Evolutionary conservation across 345 rosid genomes (phyloP).

Genomic region (Gynandropsis gynandra): DNA sequence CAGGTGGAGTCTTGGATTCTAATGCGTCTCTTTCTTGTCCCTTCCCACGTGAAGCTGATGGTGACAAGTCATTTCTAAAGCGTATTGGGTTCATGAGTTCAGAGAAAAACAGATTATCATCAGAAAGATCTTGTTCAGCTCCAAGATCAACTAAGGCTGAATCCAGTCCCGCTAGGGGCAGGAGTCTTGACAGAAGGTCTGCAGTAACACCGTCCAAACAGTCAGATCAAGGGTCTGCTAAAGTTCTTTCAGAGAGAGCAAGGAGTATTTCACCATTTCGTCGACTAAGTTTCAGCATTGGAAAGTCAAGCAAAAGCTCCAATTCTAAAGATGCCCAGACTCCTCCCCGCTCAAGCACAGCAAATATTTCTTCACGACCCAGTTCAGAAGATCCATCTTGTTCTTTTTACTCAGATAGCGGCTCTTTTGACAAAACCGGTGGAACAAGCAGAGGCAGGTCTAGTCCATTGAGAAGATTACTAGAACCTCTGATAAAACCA

Average conservation of each 20-base stretch:
- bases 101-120: slow-evolving; percentile 23
- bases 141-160: slow-evolving; percentile 35
- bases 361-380: slow-evolving; percentile 34
- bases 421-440: slow-evolving; percentile 31
- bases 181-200: slow-evolving; percentile 33
- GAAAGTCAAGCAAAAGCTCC: slow-evolving; percentile 54
- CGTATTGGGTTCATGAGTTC: slow-evolving; percentile 28
- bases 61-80: slow-evolving; percentile 28
- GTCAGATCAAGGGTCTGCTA: slow-evolving; percentile 33
- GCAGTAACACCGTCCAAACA: slow-evolving; percentile 11
- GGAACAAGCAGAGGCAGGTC: slow-evolving; percentile 58
- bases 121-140: slow-evolving; percentile 35
- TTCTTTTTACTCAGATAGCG: slow-evolving; percentile 32
- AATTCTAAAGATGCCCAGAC: slow-evolving; percentile 35
- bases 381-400: slow-evolving; percentile 33
- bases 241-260: slow-evolving; percentile 44
- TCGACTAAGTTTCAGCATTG: slow-evolving; percentile 54
- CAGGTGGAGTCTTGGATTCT: slow-evolving; percentile 21
- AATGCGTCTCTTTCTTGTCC: slow-evolving; percentile 33
- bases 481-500: slow-evolving; percentile 69
- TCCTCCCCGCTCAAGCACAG: slow-evolving; percentile 28
- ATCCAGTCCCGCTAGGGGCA: slow-evolving; percentile 29
- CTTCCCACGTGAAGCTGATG: slow-evolving; percentile 33
- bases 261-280: slow-evolving; percentile 85
- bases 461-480: slow-evolving; percentile 84